Base-by-base conservation (phyloP, 768 basidiomycete genomes). In the Suillus discolor region DNA sequence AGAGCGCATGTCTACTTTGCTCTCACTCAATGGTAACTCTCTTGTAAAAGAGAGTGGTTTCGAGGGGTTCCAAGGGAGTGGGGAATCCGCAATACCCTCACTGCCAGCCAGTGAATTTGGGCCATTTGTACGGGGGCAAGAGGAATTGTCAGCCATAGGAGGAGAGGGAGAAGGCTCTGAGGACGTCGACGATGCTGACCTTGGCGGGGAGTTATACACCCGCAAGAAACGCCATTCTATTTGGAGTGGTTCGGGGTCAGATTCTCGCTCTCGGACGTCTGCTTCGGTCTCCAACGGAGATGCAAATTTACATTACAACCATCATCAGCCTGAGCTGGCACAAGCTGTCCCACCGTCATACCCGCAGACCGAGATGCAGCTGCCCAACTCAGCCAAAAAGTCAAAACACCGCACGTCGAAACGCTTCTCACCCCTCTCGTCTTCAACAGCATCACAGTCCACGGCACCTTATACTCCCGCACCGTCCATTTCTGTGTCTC, bases 51-150 rank as follows among this genome's bases (percentile, higher is more conserved):
- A 75, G 6, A 81, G 77, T 6, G 79, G 80, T 15, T 90, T 92
- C 65, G 89, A 91, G 70, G 89, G 88, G 0, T 90, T 90, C 75
- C 89, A 84, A 67, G 89, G 88, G 8, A 83, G 85, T 67, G 82
- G 78, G 1, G 67, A 64, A 39, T 69, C 64, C 45, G 23, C 6
- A 3, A 11, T 39, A 2, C 23, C 49, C 13, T 36, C 66, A 36
- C 36, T 49, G 5, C 55, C 13, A 28, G 55, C 54, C 5, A 38
- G 47, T 54, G 77, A 78, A 6, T 75, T 74, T 63, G 72, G 71
- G 23, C 73, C 77, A 2, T 80, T 74, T 65, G 68, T 67, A 16
- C 67, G 71, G 11, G 67, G 62, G 31, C 59, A 67, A 57, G 66
- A 66, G 45, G 62, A 57, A 12, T 59, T 28, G 11, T 64, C 61